Base-by-base conservation (phyloP, 345 rosid genomes). In the Pelargonium nanum region DNA sequence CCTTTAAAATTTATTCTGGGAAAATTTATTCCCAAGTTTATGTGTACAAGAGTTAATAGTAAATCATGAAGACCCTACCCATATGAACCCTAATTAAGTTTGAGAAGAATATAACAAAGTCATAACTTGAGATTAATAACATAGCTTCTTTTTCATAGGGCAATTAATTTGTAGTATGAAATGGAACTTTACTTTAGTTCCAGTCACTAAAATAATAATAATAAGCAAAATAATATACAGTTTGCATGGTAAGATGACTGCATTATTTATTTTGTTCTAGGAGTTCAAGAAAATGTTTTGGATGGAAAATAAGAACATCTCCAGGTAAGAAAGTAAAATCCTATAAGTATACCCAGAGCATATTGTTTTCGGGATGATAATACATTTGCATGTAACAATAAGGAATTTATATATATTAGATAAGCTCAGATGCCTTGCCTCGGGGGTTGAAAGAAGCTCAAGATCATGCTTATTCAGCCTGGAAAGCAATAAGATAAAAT, bases 401-500 rank as follows among this genome's bases (percentile, higher is more conserved):
- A 1, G 0, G 54, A 51, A 51, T 51, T 2, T 17, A 13, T 51
- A 16, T 51, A 51, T 51, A 4, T 1, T 51, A 2, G 7, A 19
- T 45, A 19, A 19, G 22, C 54, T 17, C 8, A 19, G 26, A 65
- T 56, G 17, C 34, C 68, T 72, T 84, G 67, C 95, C 85, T 79
- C 74, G 57, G 81, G 73, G 22, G 81, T 74, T 65, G 91, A 82
- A 53, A 87, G 76, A 66, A 79, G 68, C 74, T 82, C 83, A 54
- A 66, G 70, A 74, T 87, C 95, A 57, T 79, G 59, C 32, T 74
- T 79, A 63, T 69, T 78, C 24, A 87, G 67, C 75, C 91, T 83
- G 9, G 88, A 88, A 69, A 85, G 82, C 77, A 87, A 70, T 65
- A 85, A 68, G 64, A 85, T 77, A 61, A 87, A 87, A 70, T 87